These are phyloP conservation scores for Lepiota venenata DNA, from an alignment of 768 basidiomycete species.

Conservation along the genomic window DNA sequence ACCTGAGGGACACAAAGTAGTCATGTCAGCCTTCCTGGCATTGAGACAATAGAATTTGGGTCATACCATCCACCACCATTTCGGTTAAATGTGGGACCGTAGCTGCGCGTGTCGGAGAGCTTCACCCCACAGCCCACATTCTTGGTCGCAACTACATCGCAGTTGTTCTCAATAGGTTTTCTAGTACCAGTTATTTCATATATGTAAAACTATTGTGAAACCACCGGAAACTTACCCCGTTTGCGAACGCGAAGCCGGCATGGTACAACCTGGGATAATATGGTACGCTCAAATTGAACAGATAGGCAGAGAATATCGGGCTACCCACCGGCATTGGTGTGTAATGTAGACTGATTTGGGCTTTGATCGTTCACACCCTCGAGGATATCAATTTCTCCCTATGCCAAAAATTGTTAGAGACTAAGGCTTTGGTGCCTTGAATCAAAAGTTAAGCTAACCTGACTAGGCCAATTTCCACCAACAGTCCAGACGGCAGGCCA, in stretches of 20 bases:
- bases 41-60: neutral
- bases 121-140: slow-evolving; percentile 53
- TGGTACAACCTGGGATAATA: slow-evolving; percentile 35
- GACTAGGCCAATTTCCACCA: slow-evolving; percentile 32
- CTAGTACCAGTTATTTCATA: slow-evolving; percentile 15
- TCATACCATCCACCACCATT: slow-evolving; percentile 57
- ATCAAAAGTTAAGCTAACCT: slow-evolving; percentile 19
- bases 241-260: slow-evolving; percentile 34
- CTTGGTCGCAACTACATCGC: slow-evolving; percentile 38
- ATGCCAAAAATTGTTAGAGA: neutral
- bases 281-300: neutral
- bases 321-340: slow-evolving; percentile 43
- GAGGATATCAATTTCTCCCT: slow-evolving; percentile 49
- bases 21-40: slow-evolving; percentile 2
- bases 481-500: slow-evolving; percentile 46
- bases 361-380: slow-evolving; percentile 56
- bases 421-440: neutral
- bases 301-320: neutral
- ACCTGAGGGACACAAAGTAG: slow-evolving; percentile 26
- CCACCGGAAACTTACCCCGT: slow-evolving; percentile 31
- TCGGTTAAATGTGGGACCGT: slow-evolving; percentile 52
- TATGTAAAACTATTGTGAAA: neutral
- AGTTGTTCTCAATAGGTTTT: slow-evolving; percentile 34
- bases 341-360: slow-evolving; percentile 52
- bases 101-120: slow-evolving; percentile 33